Evolutionary conservation across 1,139 yeast genomes (phyloP), one percentile per base, ranked within the genome.

Genomic region (Saccharomyces pastorianus): DNA sequence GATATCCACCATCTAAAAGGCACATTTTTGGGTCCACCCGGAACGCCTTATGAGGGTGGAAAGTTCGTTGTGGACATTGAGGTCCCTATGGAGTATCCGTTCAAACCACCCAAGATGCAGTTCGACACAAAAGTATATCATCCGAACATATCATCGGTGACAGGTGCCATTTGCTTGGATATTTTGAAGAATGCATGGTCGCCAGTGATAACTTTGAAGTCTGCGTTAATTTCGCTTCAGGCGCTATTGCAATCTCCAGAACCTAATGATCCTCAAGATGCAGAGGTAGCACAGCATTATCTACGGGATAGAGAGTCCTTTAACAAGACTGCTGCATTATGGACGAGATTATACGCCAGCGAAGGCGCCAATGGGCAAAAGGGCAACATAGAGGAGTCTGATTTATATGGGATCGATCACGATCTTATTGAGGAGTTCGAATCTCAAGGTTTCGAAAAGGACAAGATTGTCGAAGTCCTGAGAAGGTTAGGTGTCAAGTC

Each of bases 141-240:
- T 70, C 99, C 99, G 42, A 95, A 95, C 70, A 86, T 93, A 63
- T 88, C 96, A n/a, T 88, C 96, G 1, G 96, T 89, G 51, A 95
- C 99, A 0, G 99, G 99, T 14, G 99, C 99, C 51, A 93, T 95
- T 64, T 93, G 99, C 71, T 77, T 93, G 58, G 99, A 93, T 71
- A 91, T 93, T 49, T 71, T 82, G 59, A 81, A 88, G 69, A 96
- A 91, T 68, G 93, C 95, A 6, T 93, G 99, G 99, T 89, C 98
- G 1, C 99, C 99, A n/a, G 95, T 93, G 56, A 80, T 91, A 68
- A 91, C 97, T 6, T 77, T 95, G 66, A 91, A 90, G 71, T 84
- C 95, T 49, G 86, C 96, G 11, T 77, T 93, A 71, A 89, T 93
- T 60, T 89, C 97, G 4, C 79, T 93, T 61, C 99, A 93, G 71